Base-by-base conservation (phyloP, 2,329 filamentous ascomycete genomes). In the Metarhizium anisopliae region DNA sequence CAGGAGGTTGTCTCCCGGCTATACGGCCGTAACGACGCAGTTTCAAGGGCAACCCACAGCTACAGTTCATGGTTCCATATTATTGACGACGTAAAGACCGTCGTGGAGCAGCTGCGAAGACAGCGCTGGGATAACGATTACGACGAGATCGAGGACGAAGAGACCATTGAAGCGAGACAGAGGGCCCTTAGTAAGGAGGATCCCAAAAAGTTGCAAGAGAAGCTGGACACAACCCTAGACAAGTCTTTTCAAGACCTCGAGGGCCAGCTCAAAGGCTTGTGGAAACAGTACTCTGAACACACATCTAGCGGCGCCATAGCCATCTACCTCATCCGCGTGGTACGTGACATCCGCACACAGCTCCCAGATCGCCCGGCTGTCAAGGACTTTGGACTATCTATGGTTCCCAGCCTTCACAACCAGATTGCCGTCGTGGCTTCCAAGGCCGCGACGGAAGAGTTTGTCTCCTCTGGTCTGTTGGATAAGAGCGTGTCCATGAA, bases 121-220 rank as follows among this genome's bases (percentile, higher is more conserved):
- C 83, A 86, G 60, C 81, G 83, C 55, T 92, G 89, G 87, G 86
- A 92, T 59, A 86, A 89, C 55, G 86, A 89, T 58, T 77, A 85
- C 32, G 83, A 87, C 52, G 83, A 87, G 52, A 82, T 90, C 45
- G 87, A 90, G 58, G 86, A 90, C 58, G 87, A 92, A 59, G 78
- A 87, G 54, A 82, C 80, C 1, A 80, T 87, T 20, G 85, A 89
- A 59, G 77, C 77, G 18, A 79, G 85, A 38, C 85, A 90, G 62
- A 78, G 79, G 42, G 68, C 85, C 0, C 76, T 95, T 13, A 90
- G 85, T 67, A 82, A 82, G 53, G 83, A 93, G 38, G 89, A 94
- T 62, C 86, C 88, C 0, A 74, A 77, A 45, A 69, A 80, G 59
- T 71, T 94, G 6, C 79, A 83, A 56, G 77, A 83, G 38, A 78